Percentiles rank a stretch among this genome's conserved stretches.
These are phyloP conservation scores for Mycena floridula DNA, from an alignment of 768 basidiomycete species.

Conservation along the genomic window DNA sequence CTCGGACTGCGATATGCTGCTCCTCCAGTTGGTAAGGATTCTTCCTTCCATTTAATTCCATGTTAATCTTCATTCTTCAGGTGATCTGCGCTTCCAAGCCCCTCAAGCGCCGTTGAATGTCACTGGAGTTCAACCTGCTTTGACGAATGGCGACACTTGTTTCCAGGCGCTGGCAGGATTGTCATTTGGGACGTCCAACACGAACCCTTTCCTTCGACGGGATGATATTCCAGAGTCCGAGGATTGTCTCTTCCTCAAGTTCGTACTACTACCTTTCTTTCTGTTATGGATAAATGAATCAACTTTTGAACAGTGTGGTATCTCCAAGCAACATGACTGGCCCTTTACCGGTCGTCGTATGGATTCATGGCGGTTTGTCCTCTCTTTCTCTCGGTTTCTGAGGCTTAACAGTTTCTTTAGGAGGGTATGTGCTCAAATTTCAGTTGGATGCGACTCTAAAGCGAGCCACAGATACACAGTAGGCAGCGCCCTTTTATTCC, in stretches of 20 bases:
- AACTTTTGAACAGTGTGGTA: conserved; percentile 7
- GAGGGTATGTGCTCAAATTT: neutral
- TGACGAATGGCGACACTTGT: too few relatives aligned
- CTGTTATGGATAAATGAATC: conserved; percentile 8
- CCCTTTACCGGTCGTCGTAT: conserved; percentile 16
- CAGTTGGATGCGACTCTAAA: neutral
- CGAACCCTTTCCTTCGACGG: too few relatives aligned
- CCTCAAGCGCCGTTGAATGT: too few relatives aligned
- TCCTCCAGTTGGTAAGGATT: conserved; percentile 45
- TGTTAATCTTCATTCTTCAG: too few relatives aligned
- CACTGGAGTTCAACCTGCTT: too few relatives aligned
- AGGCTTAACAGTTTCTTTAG: too few relatives aligned
- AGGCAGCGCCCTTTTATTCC: conserved; percentile 5
- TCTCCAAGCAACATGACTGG: conserved; percentile 6
- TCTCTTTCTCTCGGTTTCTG: too few relatives aligned
- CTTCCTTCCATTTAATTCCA: conserved; percentile 53
- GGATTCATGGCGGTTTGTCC: conserved; percentile 25
- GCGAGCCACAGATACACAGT: conserved; percentile 9
- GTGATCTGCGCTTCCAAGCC: too few relatives aligned
- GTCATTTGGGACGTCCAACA: too few relatives aligned
- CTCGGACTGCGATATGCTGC: conserved; percentile 43
- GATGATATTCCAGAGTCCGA: too few relatives aligned
- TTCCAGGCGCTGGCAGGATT: too few relatives aligned
- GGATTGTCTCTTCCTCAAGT: conserved; percentile 20
- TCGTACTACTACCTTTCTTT: conserved; percentile 8